Evolutionary conservation across 768 basidiomycete species (phyloP), one percentile per base, ranked within the genome.

Genomic region (Lactarius evosmus): DNA sequence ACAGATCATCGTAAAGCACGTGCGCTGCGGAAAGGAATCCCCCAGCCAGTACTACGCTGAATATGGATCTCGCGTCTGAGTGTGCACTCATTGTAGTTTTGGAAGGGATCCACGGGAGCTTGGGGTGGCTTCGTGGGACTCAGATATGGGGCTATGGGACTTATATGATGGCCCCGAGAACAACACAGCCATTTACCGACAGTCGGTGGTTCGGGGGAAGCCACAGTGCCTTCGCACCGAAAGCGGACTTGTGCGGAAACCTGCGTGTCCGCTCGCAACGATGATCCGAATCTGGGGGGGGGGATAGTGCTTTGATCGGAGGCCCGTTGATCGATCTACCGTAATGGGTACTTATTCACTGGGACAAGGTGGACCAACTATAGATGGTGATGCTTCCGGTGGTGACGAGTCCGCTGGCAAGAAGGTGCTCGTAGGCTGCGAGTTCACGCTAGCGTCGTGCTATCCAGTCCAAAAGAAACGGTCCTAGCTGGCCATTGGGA

Each of bases 51-150:
- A 66, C 22, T 1, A 52, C 57, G 22, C 65, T 53, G 7, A 66
- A 57, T 25, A 49, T 59, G 27, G 52, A 34, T 49, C 25, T 53
- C 34, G 52, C 44, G 62, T 78, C 44, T 2, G 40, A 3, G n/a
- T 33, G 7, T 27, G 22, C 14, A 17, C 4, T 3, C 41, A 49
- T 49, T 0, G 19, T 22, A 22, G 22, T 40, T 14, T 25, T 38
- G 51, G 33, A 22, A 25, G 7, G n/a, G 25, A n/a, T 25, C 9
- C 34, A 46, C 30, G 19, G 27, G 51, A 4, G 32, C 33, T 53
- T 8, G 36, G 50, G 55, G 17, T 27, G 38, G 12, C 7, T 22
- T 32, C 51, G 5, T n/a, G 34, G 9, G 46, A 17, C 17, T 41
- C 30, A 9, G 30, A 22, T 36, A 54, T 3, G 41, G 16, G 6